These are phyloP conservation scores for Neonectria magnoliae DNA, from an alignment of 2,329 filamentous ascomycete species.

Conservation along the genomic window DNA sequence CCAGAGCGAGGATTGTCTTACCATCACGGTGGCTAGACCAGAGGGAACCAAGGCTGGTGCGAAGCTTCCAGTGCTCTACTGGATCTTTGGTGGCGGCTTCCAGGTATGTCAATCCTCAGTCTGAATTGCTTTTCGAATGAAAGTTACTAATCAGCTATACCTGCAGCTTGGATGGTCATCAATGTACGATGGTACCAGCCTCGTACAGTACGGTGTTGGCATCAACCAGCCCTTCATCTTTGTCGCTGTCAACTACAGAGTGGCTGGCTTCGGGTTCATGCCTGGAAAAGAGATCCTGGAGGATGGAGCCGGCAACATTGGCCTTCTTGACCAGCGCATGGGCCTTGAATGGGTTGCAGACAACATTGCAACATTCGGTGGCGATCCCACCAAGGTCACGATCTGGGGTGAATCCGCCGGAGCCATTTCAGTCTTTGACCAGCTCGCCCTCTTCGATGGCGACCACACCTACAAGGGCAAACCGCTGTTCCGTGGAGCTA, in stretches of 20 bases:
- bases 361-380: constrained; percentile 73
- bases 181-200: constrained; percentile 50
- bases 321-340: constrained; percentile 68
- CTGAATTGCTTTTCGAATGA: too few relatives aligned
- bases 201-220: constrained; percentile 48
- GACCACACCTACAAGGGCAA: constrained; percentile 66
- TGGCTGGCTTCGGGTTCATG: constrained; percentile 67
- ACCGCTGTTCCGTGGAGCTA: constrained; percentile 68
- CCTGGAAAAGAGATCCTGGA: constrained; percentile 64
- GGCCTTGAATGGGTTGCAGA: constrained; percentile 71
- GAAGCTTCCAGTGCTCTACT: constrained; percentile 65
- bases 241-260: constrained; percentile 72
- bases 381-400: constrained; percentile 71
- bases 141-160: not conserved
- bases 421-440: constrained; percentile 69
- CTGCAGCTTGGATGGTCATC: constrained; percentile 44
- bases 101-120: constrained; percentile 20
- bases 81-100: constrained; percentile 67
- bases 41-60: constrained; percentile 51
- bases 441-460: constrained; percentile 70
- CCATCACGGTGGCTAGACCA: constrained; percentile 59
- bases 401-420: constrained; percentile 72
- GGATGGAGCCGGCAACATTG: constrained; percentile 67
- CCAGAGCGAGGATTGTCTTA: constrained; percentile 63
- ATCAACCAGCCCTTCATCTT: constrained; percentile 68